Base-by-base conservation (phyloP, 306 rosid species). In the Begonia masoniana region DNA sequence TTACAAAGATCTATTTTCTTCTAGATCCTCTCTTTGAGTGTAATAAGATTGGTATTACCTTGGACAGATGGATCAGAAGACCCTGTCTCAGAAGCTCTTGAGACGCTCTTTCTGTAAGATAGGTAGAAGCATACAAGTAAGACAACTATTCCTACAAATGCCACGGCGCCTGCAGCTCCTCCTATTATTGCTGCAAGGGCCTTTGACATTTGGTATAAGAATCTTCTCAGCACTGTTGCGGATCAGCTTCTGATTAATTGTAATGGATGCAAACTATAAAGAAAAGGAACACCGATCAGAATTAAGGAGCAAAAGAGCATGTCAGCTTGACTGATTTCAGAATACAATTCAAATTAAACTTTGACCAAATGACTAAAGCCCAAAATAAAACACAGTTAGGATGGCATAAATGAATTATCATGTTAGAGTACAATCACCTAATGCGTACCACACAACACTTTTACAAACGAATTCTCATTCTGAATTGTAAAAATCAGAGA, bases 161-260 rank as follows among this genome's bases (percentile, higher is more conserved):
- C 77, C 94, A 80, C 83, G 71, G 83, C 95, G 78, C 94, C 97
- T 72, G 95, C 95, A 84, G 87, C 83, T 70, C 89, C 95, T 79
- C 95, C 95, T 50, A 85, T 21, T 69, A 80, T 64, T 64, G 95
- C 94, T 74, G 95, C 95, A 80, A 76, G 97, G 75, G 68, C 51
- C 75, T 72, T 68, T 82, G 97, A 88, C 97, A 88, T 88, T 78
- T 77, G 78, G 76, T 73, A 62, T 68, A 66, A 74, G 75, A 61
- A 58, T 58, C 78, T 60, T 80, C 79, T 79, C 87, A 81, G 71
- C 75, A 76, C 50, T 72, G 78, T 68, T 58, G 65, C 66, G 66
- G 61, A 52, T 70, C 65, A 45, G 31, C 53, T 54, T 60, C 36
- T 53, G 65, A 57, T 17, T 24, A 68, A 74, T 56, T 72, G 50